A percentile compares a stretch with the other conserved stretches of the same genome.
phyloP scores from a whole-genome alignment of 1,284 basidiomycete genomes.

The Agaricales sp. region DNA sequence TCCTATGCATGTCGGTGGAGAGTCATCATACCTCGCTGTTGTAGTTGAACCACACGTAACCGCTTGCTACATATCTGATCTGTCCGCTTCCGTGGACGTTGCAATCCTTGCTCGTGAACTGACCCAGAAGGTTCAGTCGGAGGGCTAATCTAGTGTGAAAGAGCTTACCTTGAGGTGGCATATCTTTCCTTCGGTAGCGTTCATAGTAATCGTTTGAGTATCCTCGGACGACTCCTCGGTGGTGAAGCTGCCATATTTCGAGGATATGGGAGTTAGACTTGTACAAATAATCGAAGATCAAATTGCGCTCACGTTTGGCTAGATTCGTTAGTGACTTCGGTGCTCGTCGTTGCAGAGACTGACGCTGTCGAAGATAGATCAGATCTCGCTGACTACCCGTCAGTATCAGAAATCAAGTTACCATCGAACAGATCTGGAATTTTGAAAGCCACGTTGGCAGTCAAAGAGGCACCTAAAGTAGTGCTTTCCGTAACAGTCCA shows the following conservation, averaged over 20 bases:
- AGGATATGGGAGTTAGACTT: neutral
- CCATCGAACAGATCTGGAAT: neutral
- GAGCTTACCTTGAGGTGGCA: conserved; percentile 6
- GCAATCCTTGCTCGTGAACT: conserved; percentile 14
- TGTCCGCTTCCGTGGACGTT: conserved; percentile 13
- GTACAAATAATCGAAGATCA: neutral
- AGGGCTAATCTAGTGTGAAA: neutral
- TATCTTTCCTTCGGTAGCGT: conserved; percentile 4
- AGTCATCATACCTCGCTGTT: conserved; percentile 8
- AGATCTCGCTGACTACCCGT: neutral
- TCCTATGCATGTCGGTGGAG: neutral
- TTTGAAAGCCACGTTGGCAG: neutral
- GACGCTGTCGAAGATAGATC: no score
- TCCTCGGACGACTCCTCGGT: conserved; percentile 1
- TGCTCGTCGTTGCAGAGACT: conserved; percentile 1
- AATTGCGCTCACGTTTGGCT: neutral
- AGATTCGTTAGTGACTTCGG: conserved; percentile 1
- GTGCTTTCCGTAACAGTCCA: neutral
- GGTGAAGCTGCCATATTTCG: neutral
- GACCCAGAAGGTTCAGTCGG: neutral
- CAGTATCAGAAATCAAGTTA: neutral
- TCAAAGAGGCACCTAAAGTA: neutral
- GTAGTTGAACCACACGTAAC: conserved; percentile 21
- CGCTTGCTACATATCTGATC: conserved; percentile 14
- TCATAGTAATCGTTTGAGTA: conserved; percentile 7